Percentiles rank a stretch among this genome's conserved stretches.
Conservation (phyloP, 139 green algal species). For the Tetraselmis chui region DNA sequence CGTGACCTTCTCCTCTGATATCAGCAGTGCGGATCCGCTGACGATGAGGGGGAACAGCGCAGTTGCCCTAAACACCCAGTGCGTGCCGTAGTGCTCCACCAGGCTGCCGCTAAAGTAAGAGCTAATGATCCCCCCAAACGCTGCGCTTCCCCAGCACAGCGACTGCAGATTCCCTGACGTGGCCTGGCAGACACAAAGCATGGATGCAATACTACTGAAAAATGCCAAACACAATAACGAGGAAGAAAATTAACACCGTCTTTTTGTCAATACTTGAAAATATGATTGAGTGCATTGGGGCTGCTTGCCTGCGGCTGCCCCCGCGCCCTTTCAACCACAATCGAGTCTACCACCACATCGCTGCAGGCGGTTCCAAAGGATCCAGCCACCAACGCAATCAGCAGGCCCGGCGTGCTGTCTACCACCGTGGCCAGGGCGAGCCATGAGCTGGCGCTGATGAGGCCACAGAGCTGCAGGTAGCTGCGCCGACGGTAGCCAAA, state of each 20-base stretch:
- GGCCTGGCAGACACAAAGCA: slow-evolving; percentile 29
- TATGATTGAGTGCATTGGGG: too few relatives aligned
- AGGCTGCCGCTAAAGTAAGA: slow-evolving; percentile 85
- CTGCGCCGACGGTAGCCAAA: slow-evolving; percentile 82
- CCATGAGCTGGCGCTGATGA: slow-evolving; percentile 58
- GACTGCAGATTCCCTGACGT: slow-evolving; percentile 80
- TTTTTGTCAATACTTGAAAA: too few relatives aligned
- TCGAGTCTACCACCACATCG: slow-evolving; percentile 96
- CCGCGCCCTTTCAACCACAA: slow-evolving; percentile 79
- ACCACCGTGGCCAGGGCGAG: slow-evolving; percentile 43
- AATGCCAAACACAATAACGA: too few relatives aligned
- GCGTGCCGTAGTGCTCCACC: slow-evolving; percentile 51
- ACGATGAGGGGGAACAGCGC: slow-evolving; percentile 65
- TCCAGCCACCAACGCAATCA: slow-evolving; percentile 46
- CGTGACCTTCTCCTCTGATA: slow-evolving; percentile 41
- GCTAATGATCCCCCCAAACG: slow-evolving; percentile 69
- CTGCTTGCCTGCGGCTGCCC: slow-evolving; percentile 34
- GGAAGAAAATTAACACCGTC: too few relatives aligned
- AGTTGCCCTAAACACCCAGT: slow-evolving; percentile 61
- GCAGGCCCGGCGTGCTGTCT: slow-evolving; percentile 27
- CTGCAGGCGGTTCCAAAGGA: slow-evolving; percentile 68
- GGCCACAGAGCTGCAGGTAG: slow-evolving; percentile 78
- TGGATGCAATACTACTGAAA: background rate
- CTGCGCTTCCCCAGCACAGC: slow-evolving; percentile 82
- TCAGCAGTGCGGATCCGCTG: slow-evolving; percentile 34